Evolutionary conservation across 2,329 filamentous ascomycete species (phyloP), one percentile per base, ranked within the genome.

Genomic region (Dactylellina leptospora): DNA sequence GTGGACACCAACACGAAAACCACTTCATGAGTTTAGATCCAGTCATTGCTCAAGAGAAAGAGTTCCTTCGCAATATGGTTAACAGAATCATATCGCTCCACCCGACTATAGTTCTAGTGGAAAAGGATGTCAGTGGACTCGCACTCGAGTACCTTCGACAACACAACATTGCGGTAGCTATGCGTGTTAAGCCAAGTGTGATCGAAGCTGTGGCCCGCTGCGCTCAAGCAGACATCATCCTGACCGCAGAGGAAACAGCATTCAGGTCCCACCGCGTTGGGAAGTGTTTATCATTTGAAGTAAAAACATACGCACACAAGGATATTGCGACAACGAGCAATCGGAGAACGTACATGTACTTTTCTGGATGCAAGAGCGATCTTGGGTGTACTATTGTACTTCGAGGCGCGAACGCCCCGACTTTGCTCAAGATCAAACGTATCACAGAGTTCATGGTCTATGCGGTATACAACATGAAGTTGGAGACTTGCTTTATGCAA

Each of bases 371-470:
- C 76, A 87, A 90, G 6, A 48, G 28, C 8, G 90, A 96, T 70
- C 85, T 99, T 1, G 96, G 95, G 0, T 97, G 95, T 78, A 99
- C 95, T 0, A 96, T 99, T 76, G 91, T 92, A 10, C 83, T 99
- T 20, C 88, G 95, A 47, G 95, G 95, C 0, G 91, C 90, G 2
- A 87, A 90, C 69, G 88, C 87, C 27, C 82, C 86, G 50, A 83
- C 87, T 0, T 84, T 99, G 16, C 83, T 87, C 1, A 90, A 88
- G 76, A 87, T 99, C 79, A 99, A 99, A 81, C 86, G 88, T 56
- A 95, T 99, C 75, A 95, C 93, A 9, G 95, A 99, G 78, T 97
- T 99, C 78, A 97, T 99, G 93, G 90, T 96, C 36, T 99, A 97
- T 76, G 96, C 99, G 18, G 93, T 97, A 10, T 99, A 99, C 81